These are phyloP conservation scores for Fusarium neocosmosporiellum DNA, from an alignment of 2,329 filamentous ascomycete species.

Conservation along the genomic window DNA sequence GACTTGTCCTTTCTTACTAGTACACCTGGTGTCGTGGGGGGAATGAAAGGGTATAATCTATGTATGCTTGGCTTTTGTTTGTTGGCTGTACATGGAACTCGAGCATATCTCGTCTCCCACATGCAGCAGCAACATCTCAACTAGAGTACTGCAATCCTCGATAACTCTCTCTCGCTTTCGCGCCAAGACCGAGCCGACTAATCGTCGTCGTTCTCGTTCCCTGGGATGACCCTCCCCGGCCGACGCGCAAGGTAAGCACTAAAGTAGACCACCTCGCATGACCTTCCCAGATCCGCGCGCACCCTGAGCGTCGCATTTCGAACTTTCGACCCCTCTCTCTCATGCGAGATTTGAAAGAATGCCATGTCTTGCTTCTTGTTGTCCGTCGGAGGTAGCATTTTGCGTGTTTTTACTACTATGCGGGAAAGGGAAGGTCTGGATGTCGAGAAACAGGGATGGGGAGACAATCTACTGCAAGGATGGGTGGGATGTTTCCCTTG, in stretches of 20 bases:
- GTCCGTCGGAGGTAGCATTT: background rate
- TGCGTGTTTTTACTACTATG: background rate
- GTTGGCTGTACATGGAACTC: slow-evolving; percentile 9
- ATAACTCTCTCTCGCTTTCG: background rate
- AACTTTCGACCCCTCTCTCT: background rate
- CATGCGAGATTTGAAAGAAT: slow-evolving; percentile 25
- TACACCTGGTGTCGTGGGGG: background rate
- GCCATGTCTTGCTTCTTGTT: slow-evolving; percentile 4
- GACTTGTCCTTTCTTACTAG: background rate
- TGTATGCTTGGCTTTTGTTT: background rate
- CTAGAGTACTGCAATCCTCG: background rate
- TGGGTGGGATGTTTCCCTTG: background rate
- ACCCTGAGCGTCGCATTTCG: slow-evolving; percentile 24
- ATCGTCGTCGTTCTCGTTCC: background rate
- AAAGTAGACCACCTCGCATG: slow-evolving; percentile 6
- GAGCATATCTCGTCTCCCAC: slow-evolving; percentile 13
- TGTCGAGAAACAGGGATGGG: background rate
- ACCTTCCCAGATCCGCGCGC: slow-evolving; percentile 5
- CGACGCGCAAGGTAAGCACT: slow-evolving; percentile 25
- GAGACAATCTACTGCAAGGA: background rate
- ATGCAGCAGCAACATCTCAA: background rate
- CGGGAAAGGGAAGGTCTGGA: background rate
- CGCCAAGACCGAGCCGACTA: background rate
- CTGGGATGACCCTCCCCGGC: background rate
- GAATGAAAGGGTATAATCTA: background rate